Evolutionary conservation across 2,329 filamentous ascomycete genomes (phyloP).

Genomic region (Talaromyces sp.): DNA sequence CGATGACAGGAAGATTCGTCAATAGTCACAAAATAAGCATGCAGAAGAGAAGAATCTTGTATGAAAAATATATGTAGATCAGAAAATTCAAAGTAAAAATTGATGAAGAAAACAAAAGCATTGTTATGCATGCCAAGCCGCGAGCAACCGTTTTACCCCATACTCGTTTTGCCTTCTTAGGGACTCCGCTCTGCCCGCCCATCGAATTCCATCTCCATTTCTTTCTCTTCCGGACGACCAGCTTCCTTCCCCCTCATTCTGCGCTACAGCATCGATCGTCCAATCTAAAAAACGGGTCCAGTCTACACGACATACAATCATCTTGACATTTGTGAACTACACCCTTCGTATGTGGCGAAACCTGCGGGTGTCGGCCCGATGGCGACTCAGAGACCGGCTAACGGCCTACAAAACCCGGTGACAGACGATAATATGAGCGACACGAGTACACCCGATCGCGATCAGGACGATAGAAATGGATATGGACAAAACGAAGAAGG

Average conservation of each 20-base stretch:
- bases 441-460: slow-evolving; percentile 36
- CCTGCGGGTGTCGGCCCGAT: slow-evolving; percentile 39
- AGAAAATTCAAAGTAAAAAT: background rate
- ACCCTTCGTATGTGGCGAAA: slow-evolving; percentile 8
- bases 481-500: slow-evolving; percentile 24
- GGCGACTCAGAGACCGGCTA: slow-evolving; percentile 35
- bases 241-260: background rate
- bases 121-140: slow-evolving; percentile 8
- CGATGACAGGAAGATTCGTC: background rate
- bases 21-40: background rate
- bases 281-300: background rate
- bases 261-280: background rate
- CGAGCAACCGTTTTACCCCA: slow-evolving; percentile 7
- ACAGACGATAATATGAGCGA: slow-evolving; percentile 35
- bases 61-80: background rate
- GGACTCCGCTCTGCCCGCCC: background rate
- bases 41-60: background rate
- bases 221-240: background rate
- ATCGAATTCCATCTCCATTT: background rate
- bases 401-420: slow-evolving; percentile 31
- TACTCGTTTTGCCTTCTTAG: background rate
- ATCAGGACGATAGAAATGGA: slow-evolving; percentile 27
- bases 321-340: background rate
- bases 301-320: background rate
- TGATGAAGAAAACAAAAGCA: background rate